Base-by-base conservation (phyloP, 768 basidiomycete genomes). In the Wakefieldia striispora region DNA sequence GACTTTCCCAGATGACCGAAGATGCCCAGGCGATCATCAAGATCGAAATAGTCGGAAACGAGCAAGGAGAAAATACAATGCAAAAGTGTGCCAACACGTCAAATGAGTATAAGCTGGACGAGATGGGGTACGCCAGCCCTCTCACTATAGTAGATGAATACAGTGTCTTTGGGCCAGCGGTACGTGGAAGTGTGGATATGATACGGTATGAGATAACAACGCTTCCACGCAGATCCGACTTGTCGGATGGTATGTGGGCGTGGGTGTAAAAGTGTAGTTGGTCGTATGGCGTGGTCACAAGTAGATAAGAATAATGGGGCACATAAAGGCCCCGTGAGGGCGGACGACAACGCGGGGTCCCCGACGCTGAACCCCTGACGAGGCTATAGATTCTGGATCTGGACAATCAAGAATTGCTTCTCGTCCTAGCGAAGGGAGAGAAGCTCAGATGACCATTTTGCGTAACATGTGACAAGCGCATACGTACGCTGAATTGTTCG, bases 361-460 rank as follows among this genome's bases (percentile, higher is more conserved):
- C 27, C 39, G 17, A 31, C 20, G 40, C 4, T 14, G 36, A 41
- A 23, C 31, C 40, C 40, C 44, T 20, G 17, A 29, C 14, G 20
- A 27, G 19, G 47, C 74, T 70, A 92, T 50, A 92, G 79, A 47
- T 74, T 77, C 71, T 91, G 86, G 52, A 93, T 95, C 71, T 97
- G 94, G 26, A 83, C 84, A 57, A 97, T 91, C 61, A 97, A 78
- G 75, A 95, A 97, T 58, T 93, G 91, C 65, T 97, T 97, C 80
- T 97, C 94, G 67, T 97, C 84, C 83, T 84, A 57, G 14, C 36
- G 39, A 43, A 36, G 47, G 13, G 6, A 26, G 17, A 54, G 17
- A 20, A 19, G 12, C 2, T 51, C 41, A 52, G n/a, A 12, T 6
- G 29, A 24, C 31, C 1, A 23, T 45, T 21, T 11, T 31, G n/a